Percentiles rank a stretch among this genome's conserved stretches.
Conservation (phyloP, 352 stramenopile species). For the Globisporangium orthogonon region DNA sequence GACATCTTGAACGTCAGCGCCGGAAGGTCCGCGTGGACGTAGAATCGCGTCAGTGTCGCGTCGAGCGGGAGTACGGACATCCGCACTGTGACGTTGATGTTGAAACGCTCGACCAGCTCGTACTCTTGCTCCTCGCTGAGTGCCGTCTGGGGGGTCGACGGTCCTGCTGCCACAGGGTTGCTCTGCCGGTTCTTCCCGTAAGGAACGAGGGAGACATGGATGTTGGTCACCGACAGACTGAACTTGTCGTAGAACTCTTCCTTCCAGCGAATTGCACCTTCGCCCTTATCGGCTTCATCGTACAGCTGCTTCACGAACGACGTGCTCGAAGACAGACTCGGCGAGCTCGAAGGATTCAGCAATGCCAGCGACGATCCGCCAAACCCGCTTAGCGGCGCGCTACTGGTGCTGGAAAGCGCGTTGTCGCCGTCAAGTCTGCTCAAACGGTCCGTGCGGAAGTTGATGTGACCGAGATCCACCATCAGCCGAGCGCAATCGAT, state of each 20-base stretch:
- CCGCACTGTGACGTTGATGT: slow-evolving; percentile 80
- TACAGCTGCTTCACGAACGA: slow-evolving; percentile 85
- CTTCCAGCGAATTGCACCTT: slow-evolving; percentile 85
- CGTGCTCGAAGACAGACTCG: slow-evolving; percentile 41
- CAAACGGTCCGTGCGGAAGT: slow-evolving; percentile 75
- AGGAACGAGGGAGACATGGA: slow-evolving; percentile 78
- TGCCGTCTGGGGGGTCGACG: slow-evolving; percentile 28
- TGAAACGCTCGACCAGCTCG: slow-evolving; percentile 80
- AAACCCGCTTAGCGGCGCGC: slow-evolving; percentile 20
- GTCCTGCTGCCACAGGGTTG: slow-evolving; percentile 12
- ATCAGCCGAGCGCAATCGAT: slow-evolving; percentile 73
- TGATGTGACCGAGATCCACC: slow-evolving; percentile 80
- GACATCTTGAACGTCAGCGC: slow-evolving; percentile 83
- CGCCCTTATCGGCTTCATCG: slow-evolving; percentile 78
- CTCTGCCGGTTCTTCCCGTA: slow-evolving; percentile 36
- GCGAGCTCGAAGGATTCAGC: slow-evolving; percentile 32
- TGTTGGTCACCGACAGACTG: slow-evolving; percentile 71
- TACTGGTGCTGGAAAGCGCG: slow-evolving; percentile 22
- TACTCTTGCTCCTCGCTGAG: slow-evolving; percentile 55
- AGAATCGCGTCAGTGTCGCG: slow-evolving; percentile 75
- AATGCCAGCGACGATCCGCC: slow-evolving; percentile 35
- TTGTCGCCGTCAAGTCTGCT: slow-evolving; percentile 68
- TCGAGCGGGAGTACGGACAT: slow-evolving; percentile 83
- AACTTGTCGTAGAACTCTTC: slow-evolving; percentile 91
- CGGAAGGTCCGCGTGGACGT: slow-evolving; percentile 78